These are phyloP conservation scores for Sarcodon aspratus DNA, from an alignment of 768 basidiomycete species.

Conservation along the genomic window DNA sequence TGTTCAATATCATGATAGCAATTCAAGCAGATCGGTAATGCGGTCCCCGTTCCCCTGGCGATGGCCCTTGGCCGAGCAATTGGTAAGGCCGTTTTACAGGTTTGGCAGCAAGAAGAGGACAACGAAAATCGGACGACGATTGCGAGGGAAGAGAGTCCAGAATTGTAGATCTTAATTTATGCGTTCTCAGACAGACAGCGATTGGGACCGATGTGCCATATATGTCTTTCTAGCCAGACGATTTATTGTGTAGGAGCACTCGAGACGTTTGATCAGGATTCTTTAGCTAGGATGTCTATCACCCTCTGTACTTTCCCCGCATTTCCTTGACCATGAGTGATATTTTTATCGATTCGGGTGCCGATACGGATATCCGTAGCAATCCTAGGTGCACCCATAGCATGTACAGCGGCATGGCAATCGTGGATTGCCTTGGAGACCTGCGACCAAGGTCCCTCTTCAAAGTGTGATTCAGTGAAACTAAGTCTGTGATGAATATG, in stretches of 20 bases:
- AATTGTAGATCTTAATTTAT: background rate
- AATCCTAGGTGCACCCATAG: conserved; percentile 59
- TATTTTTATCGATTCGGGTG: conserved; percentile 65
- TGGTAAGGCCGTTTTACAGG: conserved; percentile 30
- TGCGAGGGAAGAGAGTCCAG: background rate
- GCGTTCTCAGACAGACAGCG: too few relatives aligned
- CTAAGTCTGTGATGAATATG: background rate
- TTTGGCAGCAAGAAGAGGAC: conserved; percentile 31
- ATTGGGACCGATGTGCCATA: too few relatives aligned
- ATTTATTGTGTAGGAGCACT: too few relatives aligned
- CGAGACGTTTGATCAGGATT: conserved; percentile 5
- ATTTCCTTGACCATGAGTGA: conserved; percentile 60
- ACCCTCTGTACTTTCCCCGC: conserved; percentile 73
- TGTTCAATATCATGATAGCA: conserved; percentile 30
- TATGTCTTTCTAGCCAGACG: too few relatives aligned
- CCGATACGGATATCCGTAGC: conserved; percentile 95
- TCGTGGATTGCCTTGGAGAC: conserved; percentile 85
- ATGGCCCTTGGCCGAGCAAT: conserved; percentile 43
- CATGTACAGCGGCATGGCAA: conserved; percentile 82
- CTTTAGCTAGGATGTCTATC: conserved; percentile 55
- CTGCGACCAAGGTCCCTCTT: conserved; percentile 76
- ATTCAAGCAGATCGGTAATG: conserved; percentile 72
- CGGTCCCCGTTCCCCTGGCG: conserved; percentile 63
- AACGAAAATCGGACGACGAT: conserved; percentile 8
- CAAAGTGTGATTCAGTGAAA: background rate